Base-by-base conservation (phyloP, 192 early-diverging fungal species). In the Borealophlyctis nickersoniae region DNA sequence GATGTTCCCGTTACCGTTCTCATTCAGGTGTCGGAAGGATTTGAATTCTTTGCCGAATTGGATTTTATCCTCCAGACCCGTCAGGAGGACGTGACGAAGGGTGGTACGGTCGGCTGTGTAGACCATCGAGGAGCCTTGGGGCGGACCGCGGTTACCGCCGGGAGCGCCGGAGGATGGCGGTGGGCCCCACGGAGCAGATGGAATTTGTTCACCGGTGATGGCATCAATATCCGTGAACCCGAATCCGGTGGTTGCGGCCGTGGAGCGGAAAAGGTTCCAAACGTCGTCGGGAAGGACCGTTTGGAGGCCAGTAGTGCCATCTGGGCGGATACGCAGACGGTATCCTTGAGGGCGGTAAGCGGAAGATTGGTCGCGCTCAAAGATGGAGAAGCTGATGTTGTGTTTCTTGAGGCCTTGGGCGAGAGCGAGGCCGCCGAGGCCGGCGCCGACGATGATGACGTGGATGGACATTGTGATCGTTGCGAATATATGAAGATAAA, bases 361-460 rank as follows among this genome's bases (percentile, higher is more conserved):
- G 5, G 56, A 30, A 36, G 66, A 69, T 19, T n/a, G n/a, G 51
- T 73, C 71, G 45, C 71, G 71, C n/a, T 68, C 71, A 49, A 55
- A 73, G 14, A 73, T 54, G 13, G 58, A 52, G 34, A 73, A 63
- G 2, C 58, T 14, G 60, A 73, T 73, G 2, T 49, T 54, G 23
- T 52, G 56, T 49, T 63, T 67, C 16, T 68, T 60, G 4, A 73
- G 36, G 26, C 71, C 71, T 63, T 73, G 71, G 2, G 71, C 71
- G 19, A 73, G 58, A 4, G 60, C 35, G n/a, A 73, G 66, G 29
- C 71, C 71, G 22, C 66, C 61, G 22, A 73, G 28, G 24, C 71
- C 71, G 28, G 60, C 71, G 32, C 71, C 71, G 36, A 73, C 58
- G 34, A 73, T 69, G 28, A 73, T 50, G 48, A 68, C 57, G 19